Percentiles rank a stretch among this genome's conserved stretches.
Conservation (phyloP, 225 moss, liverwort and hornwort species). For the Sphagnum tenellum region DNA sequence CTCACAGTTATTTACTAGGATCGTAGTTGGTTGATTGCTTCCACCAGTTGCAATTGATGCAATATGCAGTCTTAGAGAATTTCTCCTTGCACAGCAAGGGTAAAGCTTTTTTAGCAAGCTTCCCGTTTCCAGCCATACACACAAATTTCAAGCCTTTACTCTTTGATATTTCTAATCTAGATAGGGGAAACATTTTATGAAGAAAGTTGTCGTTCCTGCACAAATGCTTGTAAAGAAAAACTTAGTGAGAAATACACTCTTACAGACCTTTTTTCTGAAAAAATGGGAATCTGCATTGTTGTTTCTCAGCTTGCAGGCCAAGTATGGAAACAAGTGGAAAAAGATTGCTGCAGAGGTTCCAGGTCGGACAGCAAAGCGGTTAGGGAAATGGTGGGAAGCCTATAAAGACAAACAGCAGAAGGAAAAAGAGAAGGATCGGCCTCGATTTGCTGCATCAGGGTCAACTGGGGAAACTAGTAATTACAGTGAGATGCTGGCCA, state of each 20-base stretch:
- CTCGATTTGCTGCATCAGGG: slow-evolving; percentile 8
- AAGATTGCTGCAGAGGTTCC: slow-evolving; percentile 39
- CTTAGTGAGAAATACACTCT: too few relatives aligned
- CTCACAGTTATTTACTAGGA: too few relatives aligned
- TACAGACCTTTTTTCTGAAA: neutral
- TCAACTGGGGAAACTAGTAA: slow-evolving; percentile 13
- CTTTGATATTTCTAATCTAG: neutral
- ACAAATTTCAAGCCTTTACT: neutral
- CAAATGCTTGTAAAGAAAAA: too few relatives aligned
- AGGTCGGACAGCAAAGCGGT: slow-evolving; percentile 29
- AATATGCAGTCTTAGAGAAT: neutral
- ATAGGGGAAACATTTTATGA: too few relatives aligned
- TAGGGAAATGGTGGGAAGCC: slow-evolving; percentile 40
- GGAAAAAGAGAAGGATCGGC: slow-evolving; percentile 19
- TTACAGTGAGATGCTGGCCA: slow-evolving; percentile 27
- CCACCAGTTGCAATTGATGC: neutral
- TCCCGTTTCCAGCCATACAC: neutral
- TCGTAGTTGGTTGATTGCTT: too few relatives aligned
- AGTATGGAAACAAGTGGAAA: slow-evolving; percentile 42
- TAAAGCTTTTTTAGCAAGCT: too few relatives aligned
- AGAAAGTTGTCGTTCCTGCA: too few relatives aligned
- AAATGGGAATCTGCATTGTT: neutral
- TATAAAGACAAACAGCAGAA: slow-evolving; percentile 35
- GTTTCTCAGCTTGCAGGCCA: slow-evolving; percentile 23
- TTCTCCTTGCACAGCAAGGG: neutral